Percentiles rank a stretch among this genome's conserved stretches.
These are phyloP conservation scores for Lachnellula cervina DNA, from an alignment of 2,329 filamentous ascomycete genomes.

Conservation along the genomic window DNA sequence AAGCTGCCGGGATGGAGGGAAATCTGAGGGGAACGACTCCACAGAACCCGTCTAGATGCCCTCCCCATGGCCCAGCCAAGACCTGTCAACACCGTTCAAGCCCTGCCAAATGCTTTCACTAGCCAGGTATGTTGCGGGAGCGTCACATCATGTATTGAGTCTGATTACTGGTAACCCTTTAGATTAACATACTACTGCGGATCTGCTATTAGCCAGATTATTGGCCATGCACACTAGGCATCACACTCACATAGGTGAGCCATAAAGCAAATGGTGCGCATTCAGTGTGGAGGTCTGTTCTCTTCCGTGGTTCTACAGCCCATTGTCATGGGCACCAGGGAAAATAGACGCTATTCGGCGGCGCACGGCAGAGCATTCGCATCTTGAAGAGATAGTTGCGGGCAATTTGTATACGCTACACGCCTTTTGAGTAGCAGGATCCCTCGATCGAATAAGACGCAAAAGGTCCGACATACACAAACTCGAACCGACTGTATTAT, in stretches of 20 bases:
- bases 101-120: neutral
- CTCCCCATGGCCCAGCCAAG: neutral
- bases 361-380: conserved; percentile 14
- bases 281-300: conserved; percentile 8
- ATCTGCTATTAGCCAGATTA: conserved; percentile 26
- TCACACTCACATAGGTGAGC: conserved; percentile 18
- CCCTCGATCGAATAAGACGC: conserved; percentile 1
- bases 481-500: neutral
- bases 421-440: conserved; percentile 7
- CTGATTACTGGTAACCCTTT: conserved; percentile 19
- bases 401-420: conserved; percentile 7
- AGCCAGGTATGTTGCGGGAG: conserved; percentile 14
- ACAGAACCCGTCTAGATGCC: conserved; percentile 2
- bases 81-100: neutral
- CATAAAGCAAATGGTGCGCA: conserved; percentile 11
- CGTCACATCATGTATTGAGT: conserved; percentile 20
- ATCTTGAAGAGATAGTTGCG: conserved; percentile 1
- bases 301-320: conserved; percentile 15
- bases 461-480: neutral
- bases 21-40: conserved; percentile 13
- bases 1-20: neutral
- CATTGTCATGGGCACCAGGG: conserved; percentile 22
- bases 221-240: conserved; percentile 21
- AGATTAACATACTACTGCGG: conserved; percentile 15
- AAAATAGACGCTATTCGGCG: conserved; percentile 18